Evolutionary conservation across 257 asterid species (phyloP), one percentile per base, ranked within the genome.

Genomic region (Plantago elongata): DNA sequence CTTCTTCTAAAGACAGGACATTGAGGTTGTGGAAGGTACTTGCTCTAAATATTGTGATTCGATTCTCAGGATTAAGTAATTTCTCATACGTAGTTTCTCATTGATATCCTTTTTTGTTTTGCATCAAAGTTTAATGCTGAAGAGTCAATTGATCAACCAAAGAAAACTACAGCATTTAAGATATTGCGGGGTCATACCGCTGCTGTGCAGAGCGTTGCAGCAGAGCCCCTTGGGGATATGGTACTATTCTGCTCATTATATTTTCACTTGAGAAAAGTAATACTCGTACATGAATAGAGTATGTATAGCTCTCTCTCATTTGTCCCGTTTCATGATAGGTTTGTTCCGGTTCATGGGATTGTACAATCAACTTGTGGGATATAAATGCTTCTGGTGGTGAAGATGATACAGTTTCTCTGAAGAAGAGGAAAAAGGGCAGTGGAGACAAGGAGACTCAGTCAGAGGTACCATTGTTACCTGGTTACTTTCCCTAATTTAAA

Each of bases 281-380:
- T 58, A 30, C 56, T 14, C 61, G 43, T 17, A 29, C 13, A 10
- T 57, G 52, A 62, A 43, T 13, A 40, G 60, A 29, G 40, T 34
- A 34, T 34, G 40, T 34, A 7, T 34, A n/a, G 37, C 45, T 76
- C 59, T 64, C 59, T 64, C 66, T 51, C 59, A 54, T 56, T 15
- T 58, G 59, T 65, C 75, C 47, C 63, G 50, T 66, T 50, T 73
- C 13, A 61, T 70, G 16, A 60, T 71, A 93, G 99, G 84, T 89
- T 55, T 89, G 94, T 71, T 87, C 99, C 13, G 99, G 99, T 69
- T 89, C 99, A 43, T 93, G 99, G 99, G 99, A 93, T 68, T 73
- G 81, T 65, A 72, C 83, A 72, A 71, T 93, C 66, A 80, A 73
- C 65, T 73, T 93, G 79, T 93, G 99, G 99, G 79, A 77, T 66